Evolutionary conservation across 192 early-diverging fungal species (phyloP), one percentile per base, ranked within the genome.

Genomic region (Backusella mclennaniae): DNA sequence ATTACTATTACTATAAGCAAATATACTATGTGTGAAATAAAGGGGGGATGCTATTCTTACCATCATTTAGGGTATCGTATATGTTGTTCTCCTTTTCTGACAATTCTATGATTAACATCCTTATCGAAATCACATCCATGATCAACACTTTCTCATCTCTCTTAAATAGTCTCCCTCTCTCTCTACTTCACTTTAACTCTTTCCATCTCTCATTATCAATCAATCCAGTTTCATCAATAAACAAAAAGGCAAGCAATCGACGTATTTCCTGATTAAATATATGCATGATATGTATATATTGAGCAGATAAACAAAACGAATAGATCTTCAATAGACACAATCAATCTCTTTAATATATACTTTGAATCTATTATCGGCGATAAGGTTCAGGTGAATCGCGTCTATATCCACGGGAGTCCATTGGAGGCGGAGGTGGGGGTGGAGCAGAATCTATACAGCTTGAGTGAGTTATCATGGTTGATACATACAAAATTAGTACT

Each of bases 401-500:
- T 72, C 70, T 72, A 31, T 53, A 72, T 46, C 38, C 70, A 72
- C 70, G 70, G 21, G 70, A 46, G 23, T 72, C 70, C 70, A 72
- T 72, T 19, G 70, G 70, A 19, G 70, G 70, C 7, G 19, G 70
- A 14, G 56, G 42, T 35, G 70, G 42, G 31, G 39, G 44, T 72
- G 39, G 39, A 53, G 29, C 39, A 31, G 39, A 21, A 69, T 36
- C 39, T 69, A 69, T 36, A 39, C 1, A 29, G 29, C 2, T 4
- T 12, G 23, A 29, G n/a, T 26, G 56, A 63, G 26, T 14, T 4
- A 5, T 33, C 33, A 21, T 63, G 19, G 7, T 26, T 63, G 26
- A 29, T 23, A 53, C 6, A 21, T 29, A 63, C 0, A 63, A 4
- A 29, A 63, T 11, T 29, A 14, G 1, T 63, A 63, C 56, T 63